Evolutionary conservation across 1,284 basidiomycete species (phyloP), one percentile per base, ranked within the genome.

Genomic region (Pseudozyma tsukubaensis): DNA sequence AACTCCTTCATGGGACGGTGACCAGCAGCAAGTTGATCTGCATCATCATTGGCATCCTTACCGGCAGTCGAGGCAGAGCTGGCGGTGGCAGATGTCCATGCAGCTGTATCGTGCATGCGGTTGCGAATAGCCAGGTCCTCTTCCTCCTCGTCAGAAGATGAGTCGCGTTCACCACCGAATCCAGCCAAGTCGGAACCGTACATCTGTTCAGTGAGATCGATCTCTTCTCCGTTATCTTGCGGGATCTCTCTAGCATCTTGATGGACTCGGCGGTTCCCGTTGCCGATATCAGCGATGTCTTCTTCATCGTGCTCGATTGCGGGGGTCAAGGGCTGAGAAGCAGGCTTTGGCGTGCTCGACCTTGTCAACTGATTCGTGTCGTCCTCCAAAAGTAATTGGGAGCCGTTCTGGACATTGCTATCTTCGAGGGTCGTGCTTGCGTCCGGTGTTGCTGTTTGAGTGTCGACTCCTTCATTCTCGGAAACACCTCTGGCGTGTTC

Each of bases 131-230:
- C 70, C n/a, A 80, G 59, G 34, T 78, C 76, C 32, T 79, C 78
- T 18, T 78, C 72, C 13, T 78, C 73, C 7, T 67, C 61, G 19
- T 72, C 67, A 3, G 53, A 61, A 5, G 61, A 50, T 9, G 49
- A 50, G 21, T 60, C 62, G 37, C 57, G 65, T 52, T 81, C 78
- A 18, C 70, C 72, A 29, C 82, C 82, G 18, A 83, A 83, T 0
- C 68, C 78, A 10, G 79, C 70, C 16, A 83, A 59, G 50, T 83
- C 81, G 16, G 76, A 67, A 32, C 82, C 82, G 54, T 81, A 83
- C 53, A 79, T 76, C 43, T 83, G 82, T 69, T 83, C 82, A 18
- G 81, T 82, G 19, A 83, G 65, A 59, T 83, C 82, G 19, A 83
- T 76, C 63, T 82, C 82, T 42, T 80, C 79, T 12, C 50, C 68